Conservation (phyloP, 139 green algal species). For the Chlamydomonas urium region DNA sequence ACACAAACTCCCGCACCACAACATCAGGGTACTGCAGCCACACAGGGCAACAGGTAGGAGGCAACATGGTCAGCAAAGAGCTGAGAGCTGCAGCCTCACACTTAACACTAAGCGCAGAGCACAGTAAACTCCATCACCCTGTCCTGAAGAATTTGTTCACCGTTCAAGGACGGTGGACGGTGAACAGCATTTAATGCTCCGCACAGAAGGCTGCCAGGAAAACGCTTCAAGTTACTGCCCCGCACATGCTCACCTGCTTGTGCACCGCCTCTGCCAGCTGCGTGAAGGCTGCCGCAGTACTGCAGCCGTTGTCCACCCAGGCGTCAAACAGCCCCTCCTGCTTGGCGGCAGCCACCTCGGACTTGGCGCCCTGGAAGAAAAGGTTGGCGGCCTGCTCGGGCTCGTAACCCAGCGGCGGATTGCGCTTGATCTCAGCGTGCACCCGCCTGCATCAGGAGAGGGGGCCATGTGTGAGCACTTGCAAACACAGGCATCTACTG, state of each 20-base stretch:
- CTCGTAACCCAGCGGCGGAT: conserved; percentile 54
- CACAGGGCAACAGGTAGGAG: too few species aligned
- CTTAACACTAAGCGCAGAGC: too few species aligned
- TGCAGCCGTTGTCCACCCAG: conserved; percentile 26
- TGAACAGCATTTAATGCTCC: too few species aligned
- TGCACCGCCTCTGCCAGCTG: conserved; percentile 47
- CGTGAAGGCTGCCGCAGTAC: conserved; percentile 30
- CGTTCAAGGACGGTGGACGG: too few species aligned
- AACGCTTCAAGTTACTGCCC: too few species aligned
- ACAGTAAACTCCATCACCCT: too few species aligned
- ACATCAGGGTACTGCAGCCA: conserved; percentile 47
- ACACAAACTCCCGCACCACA: conserved; percentile 56
- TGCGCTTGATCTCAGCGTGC: conserved; percentile 29
- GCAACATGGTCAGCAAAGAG: too few species aligned
- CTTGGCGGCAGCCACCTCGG: conserved; percentile 28
- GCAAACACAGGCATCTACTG: too few species aligned
- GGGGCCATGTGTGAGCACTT: neutral
- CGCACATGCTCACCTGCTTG: too few species aligned
- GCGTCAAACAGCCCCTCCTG: conserved; percentile 39
- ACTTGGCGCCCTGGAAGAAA: conserved; percentile 43
- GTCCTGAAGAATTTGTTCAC: too few species aligned
- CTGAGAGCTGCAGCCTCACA: too few species aligned
- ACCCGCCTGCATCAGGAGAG: neutral
- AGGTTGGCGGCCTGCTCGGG: conserved; percentile 44
- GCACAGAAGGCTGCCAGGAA: too few species aligned